Percentiles rank a stretch among this genome's conserved stretches.
These are phyloP conservation scores for Physcomitrium patens DNA, from an alignment of 225 moss, liverwort and hornwort genomes.

Conservation along the genomic window DNA sequence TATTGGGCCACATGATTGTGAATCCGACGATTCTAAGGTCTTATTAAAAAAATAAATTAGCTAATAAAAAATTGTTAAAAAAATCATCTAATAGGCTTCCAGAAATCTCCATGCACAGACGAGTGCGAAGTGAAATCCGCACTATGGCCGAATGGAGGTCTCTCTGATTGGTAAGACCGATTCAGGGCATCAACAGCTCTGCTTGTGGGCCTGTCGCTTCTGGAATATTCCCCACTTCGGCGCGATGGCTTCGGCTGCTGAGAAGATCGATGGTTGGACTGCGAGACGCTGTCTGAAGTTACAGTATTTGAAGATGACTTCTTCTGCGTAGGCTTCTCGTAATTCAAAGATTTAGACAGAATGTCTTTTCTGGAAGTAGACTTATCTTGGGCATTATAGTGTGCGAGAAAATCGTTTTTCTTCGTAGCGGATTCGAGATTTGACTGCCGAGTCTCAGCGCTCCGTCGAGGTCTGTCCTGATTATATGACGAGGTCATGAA, in stretches of 20 bases:
- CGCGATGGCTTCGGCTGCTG: conserved; percentile 29
- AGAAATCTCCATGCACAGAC: conserved; percentile 38
- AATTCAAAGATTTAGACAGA: conserved; percentile 42
- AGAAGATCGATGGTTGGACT: neutral
- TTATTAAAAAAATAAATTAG: neutral
- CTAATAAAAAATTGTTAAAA: neutral
- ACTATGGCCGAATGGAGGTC: conserved; percentile 39
- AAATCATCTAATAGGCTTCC: conserved; percentile 49
- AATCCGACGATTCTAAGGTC: neutral
- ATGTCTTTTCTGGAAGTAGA: conserved; percentile 38
- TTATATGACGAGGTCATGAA: conserved; percentile 31
- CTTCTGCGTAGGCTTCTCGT: conserved; percentile 36
- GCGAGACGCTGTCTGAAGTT: neutral
- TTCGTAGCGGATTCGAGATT: conserved; percentile 26
- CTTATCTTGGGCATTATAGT: conserved; percentile 36
- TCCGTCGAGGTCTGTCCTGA: conserved; percentile 50
- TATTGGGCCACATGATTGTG: neutral
- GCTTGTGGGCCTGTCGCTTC: conserved; percentile 33
- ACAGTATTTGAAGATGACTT: neutral
- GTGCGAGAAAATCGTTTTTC: conserved; percentile 41
- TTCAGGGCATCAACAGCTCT: conserved; percentile 33
- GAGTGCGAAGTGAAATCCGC: conserved; percentile 37
- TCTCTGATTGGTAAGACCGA: conserved; percentile 40
- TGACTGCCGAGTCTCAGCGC: conserved; percentile 29
- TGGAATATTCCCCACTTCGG: conserved; percentile 37